Evolutionary conservation across 768 basidiomycete genomes (phyloP), one percentile per base, ranked within the genome.

Genomic region (Termitomyces sp.): DNA sequence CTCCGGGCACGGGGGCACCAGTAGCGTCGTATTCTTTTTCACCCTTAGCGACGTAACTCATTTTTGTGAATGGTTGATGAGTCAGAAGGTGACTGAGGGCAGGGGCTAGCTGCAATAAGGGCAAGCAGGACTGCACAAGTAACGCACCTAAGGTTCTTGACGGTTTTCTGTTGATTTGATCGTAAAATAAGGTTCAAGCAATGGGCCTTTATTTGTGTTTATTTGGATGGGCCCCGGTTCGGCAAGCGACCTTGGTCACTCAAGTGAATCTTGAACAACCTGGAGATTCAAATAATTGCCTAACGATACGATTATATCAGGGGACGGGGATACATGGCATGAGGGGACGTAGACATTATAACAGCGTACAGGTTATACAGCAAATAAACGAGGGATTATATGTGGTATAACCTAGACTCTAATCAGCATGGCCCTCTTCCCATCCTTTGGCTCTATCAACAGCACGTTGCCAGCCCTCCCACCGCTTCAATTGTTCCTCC

Each of bases 21-120:
- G 90, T 88, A 60, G 92, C 94, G 66, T 98, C 97, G 81, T 94
- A 94, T 74, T 97, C 94, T 76, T 98, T 94, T 76, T 94, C 93
- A 75, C 88, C 90, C 86, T 94, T 94, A 82, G 92, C 91, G 92
- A 93, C 93, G 90, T 95, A 93, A 91, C 90, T 92, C 92, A 93
- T 93, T 77, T 72, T 88, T 64, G 68, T 64, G 22, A 41, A 36
- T 20, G 56, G 54, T 55, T 47, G 77, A 79, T 78, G 85, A 88
- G 86, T 85, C 81, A 90, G 87, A 81, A 88, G 88, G 88, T 88
- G 88, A 88, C 87, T 88, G 59, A 22, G 34, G 36, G 26, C 34
- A 37, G 59, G 44, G 29, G 44, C 65, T 46, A 61, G 63, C 9
- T 51, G 44, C 18, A n/a, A 33, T 18, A 29, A 6, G 47, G 24